These are phyloP conservation scores for Paramecium tetraurelia DNA, from an alignment of 73 alveolate genomes.

Conservation along the genomic window DNA sequence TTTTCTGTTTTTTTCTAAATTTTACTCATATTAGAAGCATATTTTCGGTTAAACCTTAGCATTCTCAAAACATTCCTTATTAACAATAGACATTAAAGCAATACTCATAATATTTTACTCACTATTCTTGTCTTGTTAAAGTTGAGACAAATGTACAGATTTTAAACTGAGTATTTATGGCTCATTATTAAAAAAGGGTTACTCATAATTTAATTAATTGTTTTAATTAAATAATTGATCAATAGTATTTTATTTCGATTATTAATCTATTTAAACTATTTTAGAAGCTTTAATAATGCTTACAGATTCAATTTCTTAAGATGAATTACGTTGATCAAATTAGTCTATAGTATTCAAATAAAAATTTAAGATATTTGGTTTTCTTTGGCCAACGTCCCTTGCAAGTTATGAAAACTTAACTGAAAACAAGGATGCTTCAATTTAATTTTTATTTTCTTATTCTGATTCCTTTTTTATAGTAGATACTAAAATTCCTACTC, in stretches of 20 bases:
- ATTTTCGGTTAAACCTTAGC: not conserved
- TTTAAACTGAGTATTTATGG: not conserved
- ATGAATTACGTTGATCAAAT: too few species aligned
- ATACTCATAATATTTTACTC: not conserved
- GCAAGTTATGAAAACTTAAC: not conserved
- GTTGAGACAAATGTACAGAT: not conserved
- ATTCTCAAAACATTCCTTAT: not conserved
- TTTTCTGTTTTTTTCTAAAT: not conserved
- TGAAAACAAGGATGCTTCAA: not conserved
- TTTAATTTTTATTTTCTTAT: not conserved
- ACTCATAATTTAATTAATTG: not conserved
- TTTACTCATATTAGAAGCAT: not conserved
- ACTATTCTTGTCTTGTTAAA: not conserved
- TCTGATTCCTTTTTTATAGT: not conserved
- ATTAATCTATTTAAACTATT: not conserved
- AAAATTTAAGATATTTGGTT: not conserved
- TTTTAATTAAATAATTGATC: not conserved
- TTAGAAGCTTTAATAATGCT: not conserved
- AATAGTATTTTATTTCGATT: not conserved
- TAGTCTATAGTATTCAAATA: not conserved
- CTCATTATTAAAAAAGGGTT: not conserved
- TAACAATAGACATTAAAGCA: not conserved
- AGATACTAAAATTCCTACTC: not conserved
- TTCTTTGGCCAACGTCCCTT: not conserved
- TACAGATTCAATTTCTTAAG: not conserved